phyloP scores from a whole-genome alignment of 805 yeast species.

The Candida qinlingensis region DNA sequence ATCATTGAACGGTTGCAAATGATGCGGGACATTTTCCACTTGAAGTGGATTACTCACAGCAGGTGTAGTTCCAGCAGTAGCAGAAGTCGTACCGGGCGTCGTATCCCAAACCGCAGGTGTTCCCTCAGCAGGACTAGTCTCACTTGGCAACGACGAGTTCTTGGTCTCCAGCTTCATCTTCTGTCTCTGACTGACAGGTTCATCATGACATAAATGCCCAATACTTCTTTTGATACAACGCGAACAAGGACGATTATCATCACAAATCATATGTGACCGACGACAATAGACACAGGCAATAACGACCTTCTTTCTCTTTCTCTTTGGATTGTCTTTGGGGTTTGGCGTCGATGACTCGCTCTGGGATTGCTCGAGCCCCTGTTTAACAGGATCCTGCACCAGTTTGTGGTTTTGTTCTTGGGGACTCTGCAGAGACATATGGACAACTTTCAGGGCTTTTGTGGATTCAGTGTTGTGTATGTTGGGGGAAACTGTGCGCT shows the following conservation, averaged over 20 bases:
- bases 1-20: slow-evolving; percentile 11
- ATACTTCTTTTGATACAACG: slow-evolving; percentile 84
- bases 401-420: background rate
- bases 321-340: slow-evolving; percentile 17
- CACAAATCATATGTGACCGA: slow-evolving; percentile 92
- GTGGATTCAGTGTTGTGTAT: too few species aligned
- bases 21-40: slow-evolving; percentile 17
- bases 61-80: slow-evolving; percentile 1
- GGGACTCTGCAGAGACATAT: background rate
- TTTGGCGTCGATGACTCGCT: background rate
- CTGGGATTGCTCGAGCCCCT: background rate
- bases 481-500: too few species aligned
- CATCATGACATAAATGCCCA: slow-evolving; percentile 65
- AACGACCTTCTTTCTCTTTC: slow-evolving; percentile 39
- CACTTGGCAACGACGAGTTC: background rate
- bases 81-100: background rate
- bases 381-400: background rate
- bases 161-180: slow-evolving; percentile 17
- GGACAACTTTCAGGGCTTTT: too few species aligned
- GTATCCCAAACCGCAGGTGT: background rate
- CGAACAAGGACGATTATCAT: slow-evolving; percentile 69
- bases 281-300: slow-evolving; percentile 87
- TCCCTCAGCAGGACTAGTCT: background rate
- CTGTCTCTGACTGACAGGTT: slow-evolving; percentile 23
- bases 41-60: slow-evolving; percentile 1